phyloP scores from a whole-genome alignment of 495 filamentous ascomycete species.

The Podospora australis region DNA sequence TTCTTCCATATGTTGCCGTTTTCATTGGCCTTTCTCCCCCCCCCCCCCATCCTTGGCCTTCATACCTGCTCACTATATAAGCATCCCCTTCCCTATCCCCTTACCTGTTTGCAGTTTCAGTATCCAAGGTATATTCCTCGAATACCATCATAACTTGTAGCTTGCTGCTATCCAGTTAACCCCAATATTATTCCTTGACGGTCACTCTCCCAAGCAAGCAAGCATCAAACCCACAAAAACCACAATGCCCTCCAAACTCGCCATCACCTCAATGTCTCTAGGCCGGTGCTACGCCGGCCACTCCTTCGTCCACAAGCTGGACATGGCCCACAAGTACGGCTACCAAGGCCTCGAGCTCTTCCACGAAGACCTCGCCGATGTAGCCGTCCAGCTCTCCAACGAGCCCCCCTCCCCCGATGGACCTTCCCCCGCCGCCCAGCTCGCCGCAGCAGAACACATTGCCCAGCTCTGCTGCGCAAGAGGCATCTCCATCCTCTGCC shows the following conservation, averaged over 20 bases:
- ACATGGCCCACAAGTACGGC: conserved; percentile 56
- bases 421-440: conserved; percentile 37
- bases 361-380: conserved; percentile 67
- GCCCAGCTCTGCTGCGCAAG: conserved; percentile 50
- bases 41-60: no score
- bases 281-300: conserved; percentile 53
- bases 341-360: conserved; percentile 72
- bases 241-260: conserved; percentile 37
- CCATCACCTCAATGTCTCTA: conserved; percentile 67
- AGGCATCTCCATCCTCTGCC: conserved; percentile 56
- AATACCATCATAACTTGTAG: no score
- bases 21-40: no score
- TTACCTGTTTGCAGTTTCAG: no score
- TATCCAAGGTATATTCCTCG: no score
- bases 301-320: conserved; percentile 56
- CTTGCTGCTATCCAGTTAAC: not conserved
- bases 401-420: conserved; percentile 21
- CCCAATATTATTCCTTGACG: not conserved
- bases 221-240: no score
- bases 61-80: no score
- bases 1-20: no score
- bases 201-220: not conserved
- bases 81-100: no score
- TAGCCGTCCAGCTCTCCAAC: conserved; percentile 36
- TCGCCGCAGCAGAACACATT: conserved; percentile 53